A percentile compares a stretch with the other conserved stretches of the same genome.
Evolutionary conservation across 768 basidiomycete species (phyloP).

Genomic region (Chalciporus sphaerocephalus): DNA sequence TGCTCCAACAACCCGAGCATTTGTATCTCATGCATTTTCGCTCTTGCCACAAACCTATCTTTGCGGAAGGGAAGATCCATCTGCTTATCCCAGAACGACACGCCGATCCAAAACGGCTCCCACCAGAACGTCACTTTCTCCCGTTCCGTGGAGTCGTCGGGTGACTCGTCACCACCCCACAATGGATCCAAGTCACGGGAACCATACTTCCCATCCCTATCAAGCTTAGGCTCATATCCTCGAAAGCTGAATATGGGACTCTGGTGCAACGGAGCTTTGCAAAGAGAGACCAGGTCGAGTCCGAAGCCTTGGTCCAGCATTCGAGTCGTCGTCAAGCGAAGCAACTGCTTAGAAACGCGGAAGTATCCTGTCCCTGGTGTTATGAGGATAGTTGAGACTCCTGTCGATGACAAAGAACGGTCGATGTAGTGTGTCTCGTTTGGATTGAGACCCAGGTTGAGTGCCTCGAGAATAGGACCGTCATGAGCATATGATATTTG

Average conservation of each 20-base stretch:
- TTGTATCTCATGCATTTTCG: slow-evolving; percentile 96
- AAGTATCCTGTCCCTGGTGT: slow-evolving; percentile 95
- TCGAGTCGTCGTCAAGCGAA: slow-evolving; percentile 88
- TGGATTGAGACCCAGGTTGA: slow-evolving; percentile 89
- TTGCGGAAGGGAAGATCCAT: slow-evolving; percentile 78
- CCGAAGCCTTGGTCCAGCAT: slow-evolving; percentile 93
- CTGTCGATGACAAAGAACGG: slow-evolving; percentile 87
- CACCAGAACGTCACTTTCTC: slow-evolving; percentile 72
- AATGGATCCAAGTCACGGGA: slow-evolving; percentile 59
- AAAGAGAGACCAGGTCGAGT: slow-evolving; percentile 80
- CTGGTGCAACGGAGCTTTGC: slow-evolving; percentile 88
- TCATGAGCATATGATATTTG: slow-evolving; percentile 84
- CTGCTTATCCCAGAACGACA: slow-evolving; percentile 84
- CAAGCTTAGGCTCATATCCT: slow-evolving; percentile 56
- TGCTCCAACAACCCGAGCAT: slow-evolving; percentile 91
- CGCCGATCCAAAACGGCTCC: slow-evolving; percentile 84
- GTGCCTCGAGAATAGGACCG: slow-evolving; percentile 90
- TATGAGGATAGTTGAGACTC: slow-evolving; percentile 75
- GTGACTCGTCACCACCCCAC: slow-evolving; percentile 65
- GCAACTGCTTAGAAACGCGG: slow-evolving; percentile 82
- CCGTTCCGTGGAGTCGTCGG: slow-evolving; percentile 28
- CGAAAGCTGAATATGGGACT: slow-evolving; percentile 91
- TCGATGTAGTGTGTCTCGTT: slow-evolving; percentile 95
- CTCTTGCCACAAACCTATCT: slow-evolving; percentile 86
- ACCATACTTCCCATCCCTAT: slow-evolving; percentile 45